These are phyloP conservation scores for Cercophora sp. DNA, from an alignment of 495 filamentous ascomycete species.

Conservation along the genomic window DNA sequence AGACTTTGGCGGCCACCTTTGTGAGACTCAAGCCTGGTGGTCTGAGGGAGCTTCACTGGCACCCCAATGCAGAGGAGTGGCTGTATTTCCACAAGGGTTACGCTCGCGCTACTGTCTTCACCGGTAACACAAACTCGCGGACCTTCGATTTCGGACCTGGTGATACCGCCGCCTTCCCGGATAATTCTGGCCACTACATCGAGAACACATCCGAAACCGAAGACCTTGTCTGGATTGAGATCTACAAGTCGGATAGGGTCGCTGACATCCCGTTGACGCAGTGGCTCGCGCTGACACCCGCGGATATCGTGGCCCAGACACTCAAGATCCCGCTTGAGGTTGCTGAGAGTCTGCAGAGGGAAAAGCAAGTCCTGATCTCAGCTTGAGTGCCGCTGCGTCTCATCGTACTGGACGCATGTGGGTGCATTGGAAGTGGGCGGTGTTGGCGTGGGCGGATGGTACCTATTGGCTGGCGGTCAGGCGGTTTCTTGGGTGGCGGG, in stretches of 20 bases:
- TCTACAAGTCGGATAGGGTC: constrained; percentile 61
- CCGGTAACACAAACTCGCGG: constrained; percentile 52
- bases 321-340: constrained; percentile 55
- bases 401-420: too few relatives aligned
- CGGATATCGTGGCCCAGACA: constrained; percentile 54
- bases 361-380: constrained; percentile 59
- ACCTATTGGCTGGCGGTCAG: too few relatives aligned
- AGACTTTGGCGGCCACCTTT: constrained; percentile 58
- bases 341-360: constrained; percentile 55
- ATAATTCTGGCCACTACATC: constrained; percentile 59
- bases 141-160: constrained; percentile 63
- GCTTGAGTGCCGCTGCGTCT: too few relatives aligned
- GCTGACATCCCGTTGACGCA: constrained; percentile 59
- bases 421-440: too few relatives aligned
- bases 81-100: constrained; percentile 60
- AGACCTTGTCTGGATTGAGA: constrained; percentile 61
- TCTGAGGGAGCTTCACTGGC: constrained; percentile 63
- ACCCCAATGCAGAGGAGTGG: constrained; percentile 67
- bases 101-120: constrained; percentile 58
- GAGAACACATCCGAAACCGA: constrained; percentile 60
- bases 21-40: constrained; percentile 57
- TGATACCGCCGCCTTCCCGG: constrained; percentile 63
- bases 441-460: too few relatives aligned
- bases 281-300: constrained; percentile 61
- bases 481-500: too few relatives aligned